Evolutionary conservation across 352 stramenopile genomes (phyloP).

Genomic region (Phytophthora tentaculata): DNA sequence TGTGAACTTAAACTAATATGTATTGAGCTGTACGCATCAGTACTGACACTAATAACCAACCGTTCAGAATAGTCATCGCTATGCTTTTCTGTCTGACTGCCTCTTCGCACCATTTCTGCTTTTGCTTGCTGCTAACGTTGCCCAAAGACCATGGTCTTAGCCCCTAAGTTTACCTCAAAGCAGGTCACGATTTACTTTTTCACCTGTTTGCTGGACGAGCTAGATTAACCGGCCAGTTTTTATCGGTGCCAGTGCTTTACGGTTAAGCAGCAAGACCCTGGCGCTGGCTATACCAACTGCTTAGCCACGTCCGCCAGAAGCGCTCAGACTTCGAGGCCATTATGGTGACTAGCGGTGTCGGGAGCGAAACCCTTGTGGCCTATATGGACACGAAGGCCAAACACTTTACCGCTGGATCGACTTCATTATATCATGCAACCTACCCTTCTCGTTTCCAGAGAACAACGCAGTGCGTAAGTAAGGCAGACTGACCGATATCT

Average conservation of each 20-base stretch:
- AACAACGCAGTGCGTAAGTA: constrained; percentile 10
- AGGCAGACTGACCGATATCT: background rate
- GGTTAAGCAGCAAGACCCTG: constrained; percentile 3
- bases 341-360: constrained; percentile 3
- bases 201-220: constrained; percentile 4
- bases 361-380: background rate
- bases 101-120: background rate
- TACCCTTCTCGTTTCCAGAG: constrained; percentile 14
- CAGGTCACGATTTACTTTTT: constrained; percentile 17
- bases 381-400: constrained; percentile 5
- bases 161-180: constrained; percentile 6
- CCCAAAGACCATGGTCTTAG: background rate
- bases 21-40: background rate
- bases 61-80: background rate
- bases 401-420: constrained; percentile 10
- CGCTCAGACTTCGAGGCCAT: constrained; percentile 7
- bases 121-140: background rate
- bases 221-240: constrained; percentile 10
- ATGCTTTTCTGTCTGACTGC: background rate
- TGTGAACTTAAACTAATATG: background rate
- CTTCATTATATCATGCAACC: background rate
- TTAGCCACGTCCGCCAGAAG: constrained; percentile 6
- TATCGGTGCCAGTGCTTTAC: constrained; percentile 9
- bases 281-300: constrained; percentile 15
- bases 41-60: background rate